A percentile compares a stretch with the other conserved stretches of the same genome.
These are phyloP conservation scores for Hypoxylon sp. DNA, from an alignment of 2,329 filamentous ascomycete species.

Conservation along the genomic window DNA sequence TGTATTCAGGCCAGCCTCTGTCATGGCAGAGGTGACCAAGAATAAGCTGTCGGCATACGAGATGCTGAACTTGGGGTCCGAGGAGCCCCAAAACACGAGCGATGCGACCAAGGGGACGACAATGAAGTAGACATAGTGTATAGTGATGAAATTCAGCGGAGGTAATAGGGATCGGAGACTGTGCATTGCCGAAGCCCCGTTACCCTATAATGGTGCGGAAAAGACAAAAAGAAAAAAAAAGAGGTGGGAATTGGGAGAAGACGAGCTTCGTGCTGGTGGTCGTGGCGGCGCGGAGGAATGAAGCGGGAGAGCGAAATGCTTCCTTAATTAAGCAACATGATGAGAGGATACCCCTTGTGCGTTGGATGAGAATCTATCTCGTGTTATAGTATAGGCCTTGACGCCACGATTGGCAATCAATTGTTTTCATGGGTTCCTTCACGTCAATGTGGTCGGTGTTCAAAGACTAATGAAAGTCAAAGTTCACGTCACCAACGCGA, in stretches of 20 bases:
- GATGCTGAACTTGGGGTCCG: constrained; percentile 63
- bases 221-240: too few relatives aligned
- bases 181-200: constrained; percentile 39
- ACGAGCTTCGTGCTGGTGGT: not conserved
- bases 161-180: constrained; percentile 51
- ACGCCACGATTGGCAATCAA: not conserved
- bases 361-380: not conserved
- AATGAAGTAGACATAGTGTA: constrained; percentile 77
- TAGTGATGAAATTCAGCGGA: constrained; percentile 69
- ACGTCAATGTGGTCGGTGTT: constrained; percentile 2
- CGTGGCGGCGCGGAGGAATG: not conserved
- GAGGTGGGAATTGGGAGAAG: not conserved
- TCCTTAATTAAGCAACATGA: constrained; percentile 23
- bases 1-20: constrained; percentile 71
- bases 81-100: constrained; percentile 70
- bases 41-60: constrained; percentile 74
- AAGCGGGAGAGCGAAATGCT: not conserved
- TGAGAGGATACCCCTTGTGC: constrained; percentile 8
- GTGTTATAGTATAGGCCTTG: not conserved
- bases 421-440: not conserved
- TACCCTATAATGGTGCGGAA: constrained; percentile 9
- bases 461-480: not conserved
- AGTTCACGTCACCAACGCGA: constrained; percentile 7
- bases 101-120: constrained; percentile 65
- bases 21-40: constrained; percentile 74